phyloP scores from a whole-genome alignment of 805 yeast genomes.

The Wickerhamomyces bisporus region DNA sequence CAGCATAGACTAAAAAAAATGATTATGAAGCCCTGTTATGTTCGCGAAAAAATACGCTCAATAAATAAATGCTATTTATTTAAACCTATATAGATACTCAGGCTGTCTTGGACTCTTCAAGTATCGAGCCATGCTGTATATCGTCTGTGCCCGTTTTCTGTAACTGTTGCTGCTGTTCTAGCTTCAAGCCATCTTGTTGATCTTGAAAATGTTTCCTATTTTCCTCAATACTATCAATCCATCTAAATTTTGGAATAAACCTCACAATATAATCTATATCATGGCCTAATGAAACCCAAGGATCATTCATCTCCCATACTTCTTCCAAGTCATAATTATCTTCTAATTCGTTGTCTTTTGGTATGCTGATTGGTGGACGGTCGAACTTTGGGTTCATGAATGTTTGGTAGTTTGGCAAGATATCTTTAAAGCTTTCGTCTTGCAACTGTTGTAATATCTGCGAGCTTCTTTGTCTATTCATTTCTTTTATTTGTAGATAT shows the following conservation, averaged over 20 bases:
- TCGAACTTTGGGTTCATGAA: constrained; percentile 6
- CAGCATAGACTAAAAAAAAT: too few species aligned
- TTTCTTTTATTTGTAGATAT: constrained; percentile 9
- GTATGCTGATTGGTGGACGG: constrained; percentile 8
- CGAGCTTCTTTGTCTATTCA: constrained; percentile 15
- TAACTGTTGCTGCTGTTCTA: not conserved
- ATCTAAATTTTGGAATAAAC: constrained; percentile 20
- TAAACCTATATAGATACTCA: too few species aligned
- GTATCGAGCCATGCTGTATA: too few species aligned
- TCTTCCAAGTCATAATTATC: constrained; percentile 21
- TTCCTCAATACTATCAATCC: constrained; percentile 8
- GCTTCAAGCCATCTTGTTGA: not conserved
- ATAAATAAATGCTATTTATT: too few species aligned
- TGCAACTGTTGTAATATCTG: constrained; percentile 17
- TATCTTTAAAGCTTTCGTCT: constrained; percentile 12
- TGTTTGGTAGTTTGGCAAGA: constrained; percentile 14
- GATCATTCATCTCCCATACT: constrained; percentile 23
- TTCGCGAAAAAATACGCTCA: too few species aligned
- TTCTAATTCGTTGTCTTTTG: constrained; percentile 17
- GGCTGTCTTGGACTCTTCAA: too few species aligned
- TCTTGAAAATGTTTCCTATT: constrained; percentile 1
- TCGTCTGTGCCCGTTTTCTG: not conserved
- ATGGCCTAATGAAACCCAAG: constrained; percentile 19
- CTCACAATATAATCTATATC: constrained; percentile 21
- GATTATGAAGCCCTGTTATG: too few species aligned